Evolutionary conservation across 805 yeast genomes (phyloP).

Genomic region (Crinitomyces ghanaensis): DNA sequence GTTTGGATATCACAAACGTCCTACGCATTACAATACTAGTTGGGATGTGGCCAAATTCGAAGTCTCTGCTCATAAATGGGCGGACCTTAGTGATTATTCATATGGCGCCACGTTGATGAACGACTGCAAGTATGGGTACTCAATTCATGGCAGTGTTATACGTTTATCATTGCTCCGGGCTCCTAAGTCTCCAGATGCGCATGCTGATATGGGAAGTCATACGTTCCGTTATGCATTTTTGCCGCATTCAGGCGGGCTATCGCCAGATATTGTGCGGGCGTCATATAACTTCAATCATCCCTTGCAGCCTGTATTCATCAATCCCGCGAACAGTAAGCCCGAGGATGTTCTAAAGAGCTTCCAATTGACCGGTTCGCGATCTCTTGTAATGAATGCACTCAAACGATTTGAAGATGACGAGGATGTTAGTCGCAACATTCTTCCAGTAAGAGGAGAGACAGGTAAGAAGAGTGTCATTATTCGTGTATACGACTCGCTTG

Average conservation of each 20-base stretch:
- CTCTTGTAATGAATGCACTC: constrained; percentile 59
- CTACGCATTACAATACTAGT: constrained; percentile 87
- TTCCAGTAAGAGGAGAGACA: constrained; percentile 33
- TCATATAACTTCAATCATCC: constrained; percentile 74
- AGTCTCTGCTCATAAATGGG: constrained; percentile 88
- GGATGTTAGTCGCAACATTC: constrained; percentile 26
- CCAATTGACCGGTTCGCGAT: constrained; percentile 37
- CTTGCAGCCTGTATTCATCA: constrained; percentile 16
- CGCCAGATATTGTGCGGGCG: constrained; percentile 52
- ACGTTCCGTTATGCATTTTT: constrained; percentile 68
- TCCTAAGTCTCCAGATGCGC: constrained; percentile 88
- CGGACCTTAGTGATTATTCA: constrained; percentile 75
- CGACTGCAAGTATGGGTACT: constrained; percentile 82
- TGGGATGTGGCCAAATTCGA: constrained; percentile 98
- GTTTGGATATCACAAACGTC: constrained; percentile 82
- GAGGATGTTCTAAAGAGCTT: constrained; percentile 23
- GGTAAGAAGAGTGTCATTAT: constrained; percentile 47
- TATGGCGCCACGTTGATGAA: constrained; percentile 84
- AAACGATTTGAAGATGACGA: constrained; percentile 84
- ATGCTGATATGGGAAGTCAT: constrained; percentile 90
- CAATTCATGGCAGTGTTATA: constrained; percentile 87
- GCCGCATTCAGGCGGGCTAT: constrained; percentile 68
- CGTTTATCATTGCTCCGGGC: constrained; percentile 78
- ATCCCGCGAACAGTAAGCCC: constrained; percentile 1
- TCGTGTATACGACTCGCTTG: constrained; percentile 78